These are phyloP conservation scores for Aspergillus tamarii DNA, from an alignment of 2,329 filamentous ascomycete species.

Conservation along the genomic window DNA sequence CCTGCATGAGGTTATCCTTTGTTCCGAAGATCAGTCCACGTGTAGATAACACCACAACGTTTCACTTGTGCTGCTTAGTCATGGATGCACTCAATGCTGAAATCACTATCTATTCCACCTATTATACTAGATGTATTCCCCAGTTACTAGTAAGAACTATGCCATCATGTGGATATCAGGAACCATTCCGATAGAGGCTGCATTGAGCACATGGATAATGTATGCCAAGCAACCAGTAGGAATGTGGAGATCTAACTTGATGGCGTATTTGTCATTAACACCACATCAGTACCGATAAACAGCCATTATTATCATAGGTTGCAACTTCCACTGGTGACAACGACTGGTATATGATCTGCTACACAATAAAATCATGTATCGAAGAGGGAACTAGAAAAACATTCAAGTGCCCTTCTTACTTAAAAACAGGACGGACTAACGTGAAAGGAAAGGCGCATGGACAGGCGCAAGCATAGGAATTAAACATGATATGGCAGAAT, in stretches of 20 bases:
- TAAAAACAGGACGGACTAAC: no score
- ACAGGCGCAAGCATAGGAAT: no score
- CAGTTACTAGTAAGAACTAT: neutral
- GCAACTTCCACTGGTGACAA: neutral
- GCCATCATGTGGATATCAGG: neutral
- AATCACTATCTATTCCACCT: neutral
- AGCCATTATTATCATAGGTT: neutral
- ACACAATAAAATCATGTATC: no score
- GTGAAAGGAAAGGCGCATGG: no score
- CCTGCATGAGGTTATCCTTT: constrained; percentile 8
- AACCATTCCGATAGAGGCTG: neutral
- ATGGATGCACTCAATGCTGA: neutral
- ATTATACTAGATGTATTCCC: neutral
- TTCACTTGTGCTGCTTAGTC: constrained; percentile 9
- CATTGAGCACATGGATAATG: neutral
- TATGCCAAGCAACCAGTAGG: neutral
- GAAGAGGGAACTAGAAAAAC: no score
- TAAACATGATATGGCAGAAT: no score
- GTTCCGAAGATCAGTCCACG: constrained; percentile 10
- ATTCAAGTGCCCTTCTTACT: no score
- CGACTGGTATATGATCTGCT: neutral
- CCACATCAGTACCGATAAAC: neutral
- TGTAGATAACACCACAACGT: constrained; percentile 2
- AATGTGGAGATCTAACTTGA: neutral
- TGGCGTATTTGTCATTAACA: neutral